Evolutionary conservation across 2,329 filamentous ascomycete species (phyloP).

Genomic region (Chrysoporthe deuterocubensis): DNA sequence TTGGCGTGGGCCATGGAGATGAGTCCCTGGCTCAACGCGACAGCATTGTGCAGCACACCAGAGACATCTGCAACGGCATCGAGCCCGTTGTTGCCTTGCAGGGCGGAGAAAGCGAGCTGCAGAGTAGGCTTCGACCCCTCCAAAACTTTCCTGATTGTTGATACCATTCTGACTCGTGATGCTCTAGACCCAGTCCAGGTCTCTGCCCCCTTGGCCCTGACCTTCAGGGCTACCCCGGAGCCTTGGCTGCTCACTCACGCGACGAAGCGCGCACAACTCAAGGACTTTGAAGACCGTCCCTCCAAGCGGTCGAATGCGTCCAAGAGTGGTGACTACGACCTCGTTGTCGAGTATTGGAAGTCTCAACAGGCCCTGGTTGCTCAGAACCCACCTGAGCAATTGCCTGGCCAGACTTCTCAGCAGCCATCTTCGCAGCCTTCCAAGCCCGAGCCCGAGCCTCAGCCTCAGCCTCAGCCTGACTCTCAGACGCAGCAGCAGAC

Average conservation of each 20-base stretch:
- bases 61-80: not conserved
- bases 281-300: not conserved
- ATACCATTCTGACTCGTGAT: not conserved
- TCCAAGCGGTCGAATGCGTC: not conserved
- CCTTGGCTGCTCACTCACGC: not conserved
- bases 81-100: slow-evolving; percentile 1
- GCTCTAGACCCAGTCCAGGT: not conserved
- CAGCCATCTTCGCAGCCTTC: not conserved
- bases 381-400: not conserved
- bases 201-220: too few relatives aligned
- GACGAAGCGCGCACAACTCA: not conserved
- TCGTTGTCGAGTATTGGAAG: not conserved
- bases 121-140: not conserved
- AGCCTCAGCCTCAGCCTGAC: not conserved
- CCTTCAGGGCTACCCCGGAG: not conserved
- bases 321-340: not conserved
- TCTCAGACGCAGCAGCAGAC: not conserved
- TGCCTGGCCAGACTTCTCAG: not conserved
- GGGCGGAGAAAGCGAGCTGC: not conserved
- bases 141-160: not conserved
- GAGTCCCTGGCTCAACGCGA: not conserved
- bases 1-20: not conserved
- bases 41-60: not conserved
- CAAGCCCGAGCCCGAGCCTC: not conserved
- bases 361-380: not conserved